Evolutionary conservation across 2,329 filamentous ascomycete genomes (phyloP).

Genomic region (Cladophialophora carrionii): DNA sequence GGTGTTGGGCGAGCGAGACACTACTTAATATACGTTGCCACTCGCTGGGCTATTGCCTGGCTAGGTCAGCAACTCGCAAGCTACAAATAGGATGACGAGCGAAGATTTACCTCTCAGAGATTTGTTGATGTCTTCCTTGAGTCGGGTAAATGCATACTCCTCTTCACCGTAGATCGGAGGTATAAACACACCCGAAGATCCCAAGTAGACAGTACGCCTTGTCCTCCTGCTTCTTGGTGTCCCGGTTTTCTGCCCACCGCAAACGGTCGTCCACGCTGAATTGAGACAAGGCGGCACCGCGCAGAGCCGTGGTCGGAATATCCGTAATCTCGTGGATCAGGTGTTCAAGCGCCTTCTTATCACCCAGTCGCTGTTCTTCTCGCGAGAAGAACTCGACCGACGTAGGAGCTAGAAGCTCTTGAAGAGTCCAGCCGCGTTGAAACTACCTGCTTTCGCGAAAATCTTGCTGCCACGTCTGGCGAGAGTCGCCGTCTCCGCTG

Average conservation of each 20-base stretch:
- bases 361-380: conserved; percentile 22
- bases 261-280: not conserved
- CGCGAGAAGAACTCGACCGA: conserved; percentile 26
- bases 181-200: not conserved
- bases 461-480: conserved; percentile 6
- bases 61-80: not conserved
- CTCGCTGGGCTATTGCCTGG: not conserved
- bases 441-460: conserved; percentile 25
- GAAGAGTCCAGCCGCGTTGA: conserved; percentile 24
- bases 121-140: not conserved
- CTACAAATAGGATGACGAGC: not conserved
- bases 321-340: conserved; percentile 23
- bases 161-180: not conserved
- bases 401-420: conserved; percentile 28
- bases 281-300: not conserved
- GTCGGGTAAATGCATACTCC: not conserved
- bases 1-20: conserved; percentile 35
- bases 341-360: conserved; percentile 16
- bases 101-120: not conserved
- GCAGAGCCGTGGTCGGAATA: conserved; percentile 22
- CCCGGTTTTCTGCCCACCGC: not conserved
- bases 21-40: conserved; percentile 34
- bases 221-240: not conserved
- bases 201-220: not conserved
- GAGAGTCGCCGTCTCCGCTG: not conserved